Evolutionary conservation across 495 filamentous ascomycete species (phyloP).

Genomic region (Aspergillus steynii): DNA sequence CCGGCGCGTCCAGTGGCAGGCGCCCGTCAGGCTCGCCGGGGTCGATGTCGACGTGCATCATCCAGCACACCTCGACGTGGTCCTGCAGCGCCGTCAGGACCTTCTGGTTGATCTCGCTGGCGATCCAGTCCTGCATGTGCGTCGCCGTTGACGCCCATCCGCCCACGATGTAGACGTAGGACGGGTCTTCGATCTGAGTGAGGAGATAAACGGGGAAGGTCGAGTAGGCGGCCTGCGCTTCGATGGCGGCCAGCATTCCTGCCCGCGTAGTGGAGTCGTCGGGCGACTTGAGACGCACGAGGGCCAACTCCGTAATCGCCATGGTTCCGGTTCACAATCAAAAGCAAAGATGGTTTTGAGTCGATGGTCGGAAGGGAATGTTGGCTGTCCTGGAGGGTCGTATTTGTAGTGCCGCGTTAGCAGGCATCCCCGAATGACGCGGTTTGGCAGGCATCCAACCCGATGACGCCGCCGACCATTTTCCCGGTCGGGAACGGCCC

Average conservation of each 20-base stretch:
- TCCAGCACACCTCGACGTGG: conserved; percentile 40
- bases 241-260: conserved; percentile 27
- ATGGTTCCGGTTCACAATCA: conserved; percentile 24
- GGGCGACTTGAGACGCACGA: conserved; percentile 35
- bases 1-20: conserved; percentile 39
- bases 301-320: conserved; percentile 55
- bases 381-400: background rate
- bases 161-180: conserved; percentile 47
- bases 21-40: conserved; percentile 8
- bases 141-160: conserved; percentile 50
- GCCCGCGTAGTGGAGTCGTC: conserved; percentile 17
- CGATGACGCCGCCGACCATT: background rate
- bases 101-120: conserved; percentile 39
- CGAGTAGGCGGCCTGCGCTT: conserved; percentile 40
- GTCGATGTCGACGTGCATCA: conserved; percentile 39
- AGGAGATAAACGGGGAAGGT: conserved; percentile 34
- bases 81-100: conserved; percentile 42
- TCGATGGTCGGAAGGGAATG: too few relatives aligned
- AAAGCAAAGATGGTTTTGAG: too few relatives aligned
- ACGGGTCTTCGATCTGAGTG: conserved; percentile 49
- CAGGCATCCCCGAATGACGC: background rate
- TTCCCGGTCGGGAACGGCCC: background rate
- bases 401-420: background rate
- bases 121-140: conserved; percentile 49
- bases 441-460: background rate